Percentiles rank a stretch among this genome's conserved stretches.
phyloP scores from a whole-genome alignment of 768 basidiomycete genomes.

The Saitozyma podzolica region DNA sequence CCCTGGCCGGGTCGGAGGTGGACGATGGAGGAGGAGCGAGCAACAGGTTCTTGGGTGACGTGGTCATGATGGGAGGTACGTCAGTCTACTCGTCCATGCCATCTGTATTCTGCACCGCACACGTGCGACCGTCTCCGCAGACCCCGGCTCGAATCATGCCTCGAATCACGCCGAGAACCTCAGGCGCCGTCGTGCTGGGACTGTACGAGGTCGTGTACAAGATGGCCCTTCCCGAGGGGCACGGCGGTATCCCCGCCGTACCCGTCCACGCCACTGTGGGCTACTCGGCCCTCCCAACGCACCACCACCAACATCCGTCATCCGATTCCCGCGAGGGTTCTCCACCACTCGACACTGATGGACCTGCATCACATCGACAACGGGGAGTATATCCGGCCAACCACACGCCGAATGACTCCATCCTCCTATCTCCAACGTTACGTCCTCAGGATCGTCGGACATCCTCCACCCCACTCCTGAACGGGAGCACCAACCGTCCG shows the following conservation, averaged over 20 bases:
- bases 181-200: constrained; percentile 48
- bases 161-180: not conserved
- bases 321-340: not conserved
- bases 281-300: constrained; percentile 24
- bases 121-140: not conserved
- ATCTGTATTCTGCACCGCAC: not conserved
- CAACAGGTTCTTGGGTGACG: constrained; percentile 49
- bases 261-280: not conserved
- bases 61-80: constrained; percentile 49
- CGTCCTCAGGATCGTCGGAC: too few species aligned
- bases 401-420: not conserved
- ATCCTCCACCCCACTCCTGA: too few species aligned
- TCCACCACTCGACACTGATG: not conserved
- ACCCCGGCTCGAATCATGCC: not conserved
- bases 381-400: not conserved
- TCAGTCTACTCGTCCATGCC: not conserved
- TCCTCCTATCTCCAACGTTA: constrained; percentile 9
- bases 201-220: constrained; percentile 53
- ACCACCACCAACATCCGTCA: not conserved
- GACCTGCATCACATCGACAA: too few species aligned
- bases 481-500: too few species aligned
- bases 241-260: constrained; percentile 24
- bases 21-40: constrained; percentile 37
- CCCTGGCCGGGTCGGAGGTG: constrained; percentile 62
- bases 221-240: constrained; percentile 45